Percentiles rank a stretch among this genome's conserved stretches.
Conservation (phyloP, 1,284 basidiomycete genomes). For the Pascua sp. region DNA sequence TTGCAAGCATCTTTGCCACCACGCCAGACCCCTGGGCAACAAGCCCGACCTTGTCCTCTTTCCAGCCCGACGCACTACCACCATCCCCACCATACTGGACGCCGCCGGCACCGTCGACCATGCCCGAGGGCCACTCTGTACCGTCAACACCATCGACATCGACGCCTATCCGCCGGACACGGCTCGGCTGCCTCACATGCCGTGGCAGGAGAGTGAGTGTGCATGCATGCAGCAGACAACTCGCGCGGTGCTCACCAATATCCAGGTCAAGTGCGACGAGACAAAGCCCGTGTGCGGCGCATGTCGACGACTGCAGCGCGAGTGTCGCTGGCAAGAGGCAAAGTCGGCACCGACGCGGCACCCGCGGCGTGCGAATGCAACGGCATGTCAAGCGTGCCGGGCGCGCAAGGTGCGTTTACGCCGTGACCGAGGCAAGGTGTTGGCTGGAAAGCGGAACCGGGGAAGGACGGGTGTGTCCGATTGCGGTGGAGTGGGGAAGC, state of each 20-base stretch:
- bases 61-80: no score
- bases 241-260: neutral
- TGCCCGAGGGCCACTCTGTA: neutral
- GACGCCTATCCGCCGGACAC: neutral
- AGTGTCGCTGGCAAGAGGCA: slow-evolving; percentile 1
- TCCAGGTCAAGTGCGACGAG: slow-evolving; percentile 13
- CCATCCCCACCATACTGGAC: no score
- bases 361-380: slow-evolving; percentile 6
- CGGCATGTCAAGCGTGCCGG: slow-evolving; percentile 5
- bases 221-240: no score
- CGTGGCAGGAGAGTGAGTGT: neutral
- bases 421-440: neutral
- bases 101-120: neutral
- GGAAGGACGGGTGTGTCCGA: neutral
- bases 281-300: slow-evolving; percentile 10
- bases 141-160: neutral
- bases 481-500: no score
- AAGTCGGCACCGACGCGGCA: neutral
- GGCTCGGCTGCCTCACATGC: slow-evolving; percentile 4
- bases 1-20: no score
- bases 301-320: slow-evolving; percentile 1
- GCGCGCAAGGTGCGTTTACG: slow-evolving; percentile 1
- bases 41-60: no score
- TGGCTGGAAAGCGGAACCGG: neutral
- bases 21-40: no score